Evolutionary conservation across 768 basidiomycete species (phyloP), one percentile per base, ranked within the genome.

Genomic region (Dendrothele bispora): DNA sequence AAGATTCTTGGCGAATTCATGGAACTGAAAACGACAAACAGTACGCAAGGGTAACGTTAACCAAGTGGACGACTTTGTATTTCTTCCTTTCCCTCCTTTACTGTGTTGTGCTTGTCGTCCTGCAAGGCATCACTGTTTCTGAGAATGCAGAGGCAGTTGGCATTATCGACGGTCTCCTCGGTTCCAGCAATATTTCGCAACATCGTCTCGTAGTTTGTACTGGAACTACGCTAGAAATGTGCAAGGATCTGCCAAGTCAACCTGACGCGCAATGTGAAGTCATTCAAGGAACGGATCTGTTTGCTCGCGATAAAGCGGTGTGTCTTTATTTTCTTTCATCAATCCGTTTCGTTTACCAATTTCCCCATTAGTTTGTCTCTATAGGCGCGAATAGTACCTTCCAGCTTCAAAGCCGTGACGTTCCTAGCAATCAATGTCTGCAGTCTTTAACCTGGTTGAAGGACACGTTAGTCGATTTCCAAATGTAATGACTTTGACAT

Each of bases 41-140:
- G 80, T 76, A 72, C 52, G 60, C 70, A 26, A 69, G 75, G 50
- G 66, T 79, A 42, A 80, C 76, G 6, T 56, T 77, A 28, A 77
- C 74, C n/a, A 73, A 68, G 8, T 72, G 69, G 57, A 80, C 78
- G 27, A 65, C 71, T 4, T 52, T 67, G 28, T 83, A 78, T 58
- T 75, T 79, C 55, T 59, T 72, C 32, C 62, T 80, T 48, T 70
- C 75, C 24, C 52, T 82, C 37, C 37, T 68, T 22, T 68, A 67
- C 45, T 75, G 70, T 49, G 43, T 72, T 34, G 58, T 67, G 21
- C 71, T 80, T 42, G 67, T 63, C 47, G 55, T 63, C 11, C 55
- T 79, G 8, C 78, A 79, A 51, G 61, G 60, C 12, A 39, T 70
- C 21, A 60, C 72, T 3, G 70, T 73, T 36, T 49, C 51, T 3